Evolutionary conservation across 805 yeast genomes (phyloP).

Genomic region (Lachancea cidri): DNA sequence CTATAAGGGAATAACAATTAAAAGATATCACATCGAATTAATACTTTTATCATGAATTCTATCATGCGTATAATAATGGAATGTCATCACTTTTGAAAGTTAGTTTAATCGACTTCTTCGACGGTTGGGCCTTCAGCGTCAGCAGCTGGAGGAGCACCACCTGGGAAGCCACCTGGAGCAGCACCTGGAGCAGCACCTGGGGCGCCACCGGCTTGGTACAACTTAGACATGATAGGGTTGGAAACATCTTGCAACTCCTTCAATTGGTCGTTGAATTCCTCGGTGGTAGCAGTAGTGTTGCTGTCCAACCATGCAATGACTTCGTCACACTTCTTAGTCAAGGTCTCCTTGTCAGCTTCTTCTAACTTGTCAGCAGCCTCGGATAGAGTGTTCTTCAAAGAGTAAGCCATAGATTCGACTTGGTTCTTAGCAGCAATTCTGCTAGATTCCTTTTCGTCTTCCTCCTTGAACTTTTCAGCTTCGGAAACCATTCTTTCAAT

Average conservation of each 20-base stretch:
- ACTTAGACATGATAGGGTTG: slow-evolving; percentile 94
- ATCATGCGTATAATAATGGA: neutral
- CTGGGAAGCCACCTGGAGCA: slow-evolving; percentile 58
- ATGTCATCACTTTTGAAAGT: slow-evolving; percentile 4
- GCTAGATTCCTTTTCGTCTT: slow-evolving; percentile 90
- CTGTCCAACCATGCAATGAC: slow-evolving; percentile 88
- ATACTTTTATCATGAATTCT: slow-evolving; percentile 1
- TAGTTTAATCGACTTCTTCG: slow-evolving; percentile 67
- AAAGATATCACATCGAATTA: neutral
- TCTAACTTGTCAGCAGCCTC: slow-evolving; percentile 80
- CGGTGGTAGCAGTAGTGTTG: slow-evolving; percentile 87
- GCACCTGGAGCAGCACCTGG: slow-evolving; percentile 65
- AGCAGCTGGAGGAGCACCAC: slow-evolving; percentile 59
- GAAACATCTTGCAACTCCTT: slow-evolving; percentile 95
- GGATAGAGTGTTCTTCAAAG: slow-evolving; percentile 75
- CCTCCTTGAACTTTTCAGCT: slow-evolving; percentile 97
- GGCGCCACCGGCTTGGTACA: slow-evolving; percentile 89
- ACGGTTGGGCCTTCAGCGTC: slow-evolving; percentile 69
- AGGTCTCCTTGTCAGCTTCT: slow-evolving; percentile 65
- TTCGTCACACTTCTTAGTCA: slow-evolving; percentile 79
- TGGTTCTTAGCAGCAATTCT: slow-evolving; percentile 95
- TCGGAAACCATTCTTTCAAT: slow-evolving; percentile 96
- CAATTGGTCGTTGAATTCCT: slow-evolving; percentile 89
- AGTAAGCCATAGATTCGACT: slow-evolving; percentile 93
- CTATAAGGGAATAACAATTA: neutral